Conservation (phyloP, 345 rosid species). For the Eucalyptus cloeziana region DNA sequence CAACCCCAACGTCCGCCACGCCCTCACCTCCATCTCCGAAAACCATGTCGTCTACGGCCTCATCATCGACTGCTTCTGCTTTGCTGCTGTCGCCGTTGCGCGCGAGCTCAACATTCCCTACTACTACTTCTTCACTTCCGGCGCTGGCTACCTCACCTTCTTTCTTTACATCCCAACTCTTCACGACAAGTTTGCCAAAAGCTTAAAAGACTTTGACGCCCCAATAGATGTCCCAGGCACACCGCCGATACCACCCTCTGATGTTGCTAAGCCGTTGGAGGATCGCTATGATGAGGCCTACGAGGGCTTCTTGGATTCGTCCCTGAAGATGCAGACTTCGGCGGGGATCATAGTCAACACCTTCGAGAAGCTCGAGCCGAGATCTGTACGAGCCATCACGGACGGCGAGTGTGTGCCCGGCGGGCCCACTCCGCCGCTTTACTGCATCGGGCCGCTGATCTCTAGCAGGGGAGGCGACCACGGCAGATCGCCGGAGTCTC, state of each 20-base stretch:
- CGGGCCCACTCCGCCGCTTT: slow-evolving; percentile 18
- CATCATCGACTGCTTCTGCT: slow-evolving; percentile 36
- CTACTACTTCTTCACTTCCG: slow-evolving; percentile 32
- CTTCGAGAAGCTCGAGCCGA: slow-evolving; percentile 36
- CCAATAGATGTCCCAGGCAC: slow-evolving; percentile 25
- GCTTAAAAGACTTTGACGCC: slow-evolving; percentile 12
- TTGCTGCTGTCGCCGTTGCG: slow-evolving; percentile 8
- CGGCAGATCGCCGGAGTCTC: background rate
- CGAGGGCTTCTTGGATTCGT: background rate
- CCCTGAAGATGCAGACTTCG: background rate
- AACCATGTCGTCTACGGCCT: slow-evolving; percentile 10
- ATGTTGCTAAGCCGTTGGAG: background rate
- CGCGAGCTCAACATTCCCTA: slow-evolving; percentile 17
- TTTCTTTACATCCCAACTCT: slow-evolving; percentile 16
- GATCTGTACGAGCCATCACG: slow-evolving; percentile 13
- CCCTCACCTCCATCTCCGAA: slow-evolving; percentile 21
- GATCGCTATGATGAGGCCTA: slow-evolving; percentile 13
- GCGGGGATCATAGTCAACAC: slow-evolving; percentile 46
- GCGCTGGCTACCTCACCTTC: slow-evolving; percentile 16
- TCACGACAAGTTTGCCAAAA: slow-evolving; percentile 8
- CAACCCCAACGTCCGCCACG: slow-evolving; percentile 22
- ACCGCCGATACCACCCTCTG: slow-evolving; percentile 11
- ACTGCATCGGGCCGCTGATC: slow-evolving; percentile 53
- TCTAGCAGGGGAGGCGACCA: background rate
- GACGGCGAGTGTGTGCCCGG: slow-evolving; percentile 31